Conservation (phyloP, 768 basidiomycete genomes). For the Terana coerulea region DNA sequence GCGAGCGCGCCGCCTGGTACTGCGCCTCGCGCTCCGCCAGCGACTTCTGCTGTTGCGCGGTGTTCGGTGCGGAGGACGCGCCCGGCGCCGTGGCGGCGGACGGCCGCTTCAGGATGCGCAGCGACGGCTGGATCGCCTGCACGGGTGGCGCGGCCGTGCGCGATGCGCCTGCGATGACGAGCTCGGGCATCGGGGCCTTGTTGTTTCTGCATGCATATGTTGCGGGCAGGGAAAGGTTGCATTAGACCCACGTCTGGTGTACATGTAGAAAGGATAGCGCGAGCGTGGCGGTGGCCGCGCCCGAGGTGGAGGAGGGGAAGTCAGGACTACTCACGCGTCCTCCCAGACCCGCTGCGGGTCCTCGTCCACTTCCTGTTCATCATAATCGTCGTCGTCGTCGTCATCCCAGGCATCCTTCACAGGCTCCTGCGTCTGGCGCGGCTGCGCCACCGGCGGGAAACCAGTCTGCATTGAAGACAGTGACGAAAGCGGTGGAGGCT, state of each 20-base stretch:
- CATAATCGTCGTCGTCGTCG: conserved; percentile 47
- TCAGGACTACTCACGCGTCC: conserved; percentile 53
- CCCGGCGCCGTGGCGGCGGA: conserved; percentile 25
- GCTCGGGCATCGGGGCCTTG: conserved; percentile 62
- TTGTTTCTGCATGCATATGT: conserved; percentile 43
- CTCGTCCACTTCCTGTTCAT: too few species aligned
- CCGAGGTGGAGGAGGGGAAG: neutral
- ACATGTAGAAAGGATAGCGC: neutral
- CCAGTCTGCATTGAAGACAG: neutral
- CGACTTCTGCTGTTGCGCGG: conserved; percentile 30
- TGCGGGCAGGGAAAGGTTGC: too few species aligned
- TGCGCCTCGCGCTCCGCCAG: conserved; percentile 67
- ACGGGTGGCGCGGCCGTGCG: conserved; percentile 36
- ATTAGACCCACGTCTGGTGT: too few species aligned
- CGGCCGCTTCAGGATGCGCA: conserved; percentile 74
- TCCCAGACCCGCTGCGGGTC: conserved; percentile 62
- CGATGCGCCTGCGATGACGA: conserved; percentile 43
- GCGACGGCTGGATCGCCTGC: conserved; percentile 54
- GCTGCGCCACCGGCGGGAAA: neutral
- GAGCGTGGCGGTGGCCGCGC: too few species aligned
- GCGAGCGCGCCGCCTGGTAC: conserved; percentile 68
- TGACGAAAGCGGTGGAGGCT: neutral
- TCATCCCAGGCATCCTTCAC: conserved; percentile 61
- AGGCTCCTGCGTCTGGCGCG: neutral
- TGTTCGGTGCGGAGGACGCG: conserved; percentile 16